Percentiles rank a stretch among this genome's conserved stretches.
phyloP scores from a whole-genome alignment of 2,329 filamentous ascomycete species.

The Ophiostoma ulmi region DNA sequence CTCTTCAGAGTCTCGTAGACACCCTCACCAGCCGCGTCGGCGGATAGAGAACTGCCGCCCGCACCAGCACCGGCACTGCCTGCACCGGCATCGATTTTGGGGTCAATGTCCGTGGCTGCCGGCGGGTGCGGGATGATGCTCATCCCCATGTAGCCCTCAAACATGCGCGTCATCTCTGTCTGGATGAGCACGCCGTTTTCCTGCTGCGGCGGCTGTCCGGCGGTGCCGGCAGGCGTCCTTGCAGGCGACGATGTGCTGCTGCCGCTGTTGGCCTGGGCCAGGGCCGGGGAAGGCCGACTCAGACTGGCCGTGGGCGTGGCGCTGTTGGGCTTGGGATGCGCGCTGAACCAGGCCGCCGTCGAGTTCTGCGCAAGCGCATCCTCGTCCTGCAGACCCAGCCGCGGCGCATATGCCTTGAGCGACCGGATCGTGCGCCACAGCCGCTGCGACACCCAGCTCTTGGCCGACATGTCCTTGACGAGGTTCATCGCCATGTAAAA shows the following conservation, averaged over 20 bases:
- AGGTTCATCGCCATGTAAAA: constrained; percentile 75
- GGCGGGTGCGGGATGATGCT: constrained; percentile 22
- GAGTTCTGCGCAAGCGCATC: constrained; percentile 41
- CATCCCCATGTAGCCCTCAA: constrained; percentile 37
- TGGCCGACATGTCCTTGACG: constrained; percentile 65
- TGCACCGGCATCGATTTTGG: no score
- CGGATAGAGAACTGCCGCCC: background rate
- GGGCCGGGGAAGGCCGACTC: background rate
- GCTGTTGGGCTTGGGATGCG: constrained; percentile 1
- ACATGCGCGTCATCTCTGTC: constrained; percentile 50
- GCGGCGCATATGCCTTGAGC: constrained; percentile 66
- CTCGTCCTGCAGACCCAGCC: constrained; percentile 56
- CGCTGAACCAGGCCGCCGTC: constrained; percentile 38
- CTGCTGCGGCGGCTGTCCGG: constrained; percentile 20
- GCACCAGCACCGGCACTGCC: background rate
- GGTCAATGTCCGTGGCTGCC: background rate
- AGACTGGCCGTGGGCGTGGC: no score
- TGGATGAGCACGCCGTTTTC: constrained; percentile 48
- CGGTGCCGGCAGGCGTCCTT: background rate
- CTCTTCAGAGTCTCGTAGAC: constrained; percentile 14
- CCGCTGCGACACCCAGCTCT: constrained; percentile 65
- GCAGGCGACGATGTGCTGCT: constrained; percentile 2
- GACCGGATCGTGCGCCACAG: constrained; percentile 68
- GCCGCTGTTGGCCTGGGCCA: background rate
- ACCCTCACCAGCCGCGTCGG: background rate